A percentile compares a stretch with the other conserved stretches of the same genome.
phyloP scores from a whole-genome alignment of 169 alveolate species.

The Eimeria tenella region DNA sequence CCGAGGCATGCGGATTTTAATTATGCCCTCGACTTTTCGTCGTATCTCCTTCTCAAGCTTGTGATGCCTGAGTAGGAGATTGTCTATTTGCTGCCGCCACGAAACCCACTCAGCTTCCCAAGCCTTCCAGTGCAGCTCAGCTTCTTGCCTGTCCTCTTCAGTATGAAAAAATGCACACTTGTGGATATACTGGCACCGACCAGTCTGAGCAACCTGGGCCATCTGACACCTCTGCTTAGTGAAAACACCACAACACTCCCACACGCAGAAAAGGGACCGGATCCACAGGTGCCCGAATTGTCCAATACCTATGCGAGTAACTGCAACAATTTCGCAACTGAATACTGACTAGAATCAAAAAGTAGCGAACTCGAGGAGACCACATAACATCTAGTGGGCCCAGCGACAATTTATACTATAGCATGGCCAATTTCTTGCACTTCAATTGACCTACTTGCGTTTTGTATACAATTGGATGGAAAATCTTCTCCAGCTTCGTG shows the following conservation, averaged over 20 bases:
- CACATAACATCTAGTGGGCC: background rate
- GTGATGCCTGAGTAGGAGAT: slow-evolving; percentile 50
- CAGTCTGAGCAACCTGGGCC: slow-evolving; percentile 52
- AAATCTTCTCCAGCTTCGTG: slow-evolving; percentile 88
- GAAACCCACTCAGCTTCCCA: slow-evolving; percentile 76
- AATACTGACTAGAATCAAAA: background rate
- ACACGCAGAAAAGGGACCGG: background rate
- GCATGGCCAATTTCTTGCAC: background rate
- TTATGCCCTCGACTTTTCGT: slow-evolving; percentile 74
- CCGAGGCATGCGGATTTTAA: slow-evolving; percentile 73
- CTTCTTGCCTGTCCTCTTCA: slow-evolving; percentile 59
- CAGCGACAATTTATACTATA: background rate
- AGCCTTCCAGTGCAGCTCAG: slow-evolving; percentile 47
- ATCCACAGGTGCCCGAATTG: too few species aligned
- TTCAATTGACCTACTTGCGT: slow-evolving; percentile 84
- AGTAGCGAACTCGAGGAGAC: background rate
- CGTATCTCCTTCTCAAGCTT: slow-evolving; percentile 60
- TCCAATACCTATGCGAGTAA: too few species aligned
- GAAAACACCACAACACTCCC: background rate
- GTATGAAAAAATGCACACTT: slow-evolving; percentile 76
- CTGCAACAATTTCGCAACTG: too few species aligned
- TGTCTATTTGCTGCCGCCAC: slow-evolving; percentile 74
- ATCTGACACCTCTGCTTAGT: slow-evolving; percentile 59
- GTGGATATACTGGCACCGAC: slow-evolving; percentile 63
- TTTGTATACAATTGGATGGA: slow-evolving; percentile 90